Percentiles rank a stretch among this genome's conserved stretches.
Conservation (phyloP, 805 yeast genomes). For the Nakazawaea pomicola region DNA sequence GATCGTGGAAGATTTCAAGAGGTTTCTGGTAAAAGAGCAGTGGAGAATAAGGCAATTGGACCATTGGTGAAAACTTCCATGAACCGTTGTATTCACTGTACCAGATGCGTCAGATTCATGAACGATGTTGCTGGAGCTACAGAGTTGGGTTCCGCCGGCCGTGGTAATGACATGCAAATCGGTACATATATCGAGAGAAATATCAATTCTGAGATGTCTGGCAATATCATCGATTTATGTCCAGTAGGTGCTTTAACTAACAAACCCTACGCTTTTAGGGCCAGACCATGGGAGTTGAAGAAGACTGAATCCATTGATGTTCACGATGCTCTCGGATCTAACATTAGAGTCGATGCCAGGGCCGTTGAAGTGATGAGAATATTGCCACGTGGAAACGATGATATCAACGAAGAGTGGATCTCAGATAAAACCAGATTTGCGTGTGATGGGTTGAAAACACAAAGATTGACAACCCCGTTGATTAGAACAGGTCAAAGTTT, state of each 20-base stretch:
- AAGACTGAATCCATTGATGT: constrained; percentile 85
- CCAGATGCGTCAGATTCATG: constrained; percentile 85
- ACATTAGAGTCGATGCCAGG: constrained; percentile 78
- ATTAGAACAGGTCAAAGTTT: constrained; percentile 65
- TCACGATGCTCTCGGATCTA: constrained; percentile 77
- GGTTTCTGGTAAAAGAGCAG: constrained; percentile 81
- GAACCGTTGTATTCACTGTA: constrained; percentile 92
- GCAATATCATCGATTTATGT: constrained; percentile 82
- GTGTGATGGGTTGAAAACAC: constrained; percentile 80
- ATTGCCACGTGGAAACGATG: constrained; percentile 80
- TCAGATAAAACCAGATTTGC: constrained; percentile 85
- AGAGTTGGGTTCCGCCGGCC: constrained; percentile 82
- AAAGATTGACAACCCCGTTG: constrained; percentile 78
- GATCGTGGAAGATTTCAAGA: constrained; percentile 85
- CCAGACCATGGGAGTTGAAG: constrained; percentile 91
- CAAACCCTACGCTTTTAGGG: constrained; percentile 88
- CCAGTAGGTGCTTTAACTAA: constrained; percentile 91
- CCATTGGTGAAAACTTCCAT: constrained; percentile 85
- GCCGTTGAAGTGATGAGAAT: constrained; percentile 87
- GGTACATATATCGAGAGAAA: constrained; percentile 86
- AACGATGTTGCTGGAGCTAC: constrained; percentile 93
- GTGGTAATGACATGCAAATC: constrained; percentile 90
- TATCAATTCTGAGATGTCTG: constrained; percentile 79
- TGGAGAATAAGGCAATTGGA: constrained; percentile 86
- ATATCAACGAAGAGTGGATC: constrained; percentile 87